Base-by-base conservation (phyloP, 2,329 filamentous ascomycete species). In the Diplodia scrobiculata region DNA sequence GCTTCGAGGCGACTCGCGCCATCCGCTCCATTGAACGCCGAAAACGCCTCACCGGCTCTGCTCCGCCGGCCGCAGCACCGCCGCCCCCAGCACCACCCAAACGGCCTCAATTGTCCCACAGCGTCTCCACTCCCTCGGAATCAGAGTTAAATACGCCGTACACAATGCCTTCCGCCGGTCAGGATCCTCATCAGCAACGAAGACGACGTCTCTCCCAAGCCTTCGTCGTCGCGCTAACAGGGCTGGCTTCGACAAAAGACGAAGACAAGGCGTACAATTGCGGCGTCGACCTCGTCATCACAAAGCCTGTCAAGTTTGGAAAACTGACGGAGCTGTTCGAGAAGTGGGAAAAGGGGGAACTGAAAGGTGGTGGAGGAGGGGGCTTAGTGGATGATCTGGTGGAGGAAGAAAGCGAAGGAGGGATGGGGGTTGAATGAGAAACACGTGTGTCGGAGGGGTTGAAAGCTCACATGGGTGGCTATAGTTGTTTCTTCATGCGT, bases 281-380 rank as follows among this genome's bases (percentile, higher is more conserved):
- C 55, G 84, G 84, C 0, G 77, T 86, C 9, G 83, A 86, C 67
- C 66, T 85, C 9, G 86, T 85, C 60, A 69, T 86, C 25, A 84
- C 84, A 13, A 84, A 84, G 71, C 83, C 83, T 0, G 81, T 84
- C 5, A 48, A 47, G 51, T 55, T 65, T 14, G 51, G 62, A 0
- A 47, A 64, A 11, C 32, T 53, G 50, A 47, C 48, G n/a, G 36
- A 54, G 34, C 36, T 52, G 4, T 64, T 64, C 17, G 62, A 53
- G 34, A 64, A 64, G 25, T 53, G 62, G 62, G 62, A 53, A 25
- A 54, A 47, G 29, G 62, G 51, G 14, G 48, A 54, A 11, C 27
- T 48, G 27, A 34, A 41, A 5, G 63, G 53, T 4, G 52, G 41
- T 11, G 51, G 51, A 5, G 63, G 52, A 3, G 27, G 17, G 17